Base-by-base conservation (phyloP, 306 rosid genomes). In the Amphicarpaea edgeworthii region DNA sequence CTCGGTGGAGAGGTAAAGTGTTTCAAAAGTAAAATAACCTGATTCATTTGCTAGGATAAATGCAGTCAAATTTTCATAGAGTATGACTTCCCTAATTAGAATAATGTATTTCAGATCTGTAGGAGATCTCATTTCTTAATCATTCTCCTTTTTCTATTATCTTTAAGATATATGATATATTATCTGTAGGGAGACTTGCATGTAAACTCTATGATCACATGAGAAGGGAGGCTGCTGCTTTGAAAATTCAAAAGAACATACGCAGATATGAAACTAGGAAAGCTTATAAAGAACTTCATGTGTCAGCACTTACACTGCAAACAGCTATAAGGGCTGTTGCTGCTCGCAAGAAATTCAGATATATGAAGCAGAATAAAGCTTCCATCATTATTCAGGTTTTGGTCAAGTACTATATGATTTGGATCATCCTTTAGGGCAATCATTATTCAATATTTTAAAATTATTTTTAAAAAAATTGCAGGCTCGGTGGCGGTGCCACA, bases 401-500 rank as follows among this genome's bases (percentile, higher is more conserved):
- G 42, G 54, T 47, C 12, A 8, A 69, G 63, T 72, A 68, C 82
- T 78, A 19, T 47, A 28, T 68, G 68, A 73, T 50, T 72, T 62
- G 53, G 75, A 67, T 59, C 32, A 71, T 81, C 73, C 69, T 14
- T 68, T 34, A 17, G 74, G 14, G 34, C 20, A 23, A 57, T 45
- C 34, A 14, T 26, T 16, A 60, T 60, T 34, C 75, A 78, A 20
- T 79, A 63, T 81, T 75, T 74, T 15, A 68, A 68, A 64, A 54
- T 47, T 61, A 61, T 69, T 68, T 45, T 45, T 46, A 15, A 62
- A 83, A 84, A 63, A 74, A 55, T 45, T 85, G 78, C 91, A 96
- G 99, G 88, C 98, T 53, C 83, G 87, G 70, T 96, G 98, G 97
- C 88, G 91, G 71, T 90, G 99, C 77, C 87, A 86, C 77, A 93